Base-by-base conservation (phyloP, 345 rosid genomes). In the Gossypium bickii region DNA sequence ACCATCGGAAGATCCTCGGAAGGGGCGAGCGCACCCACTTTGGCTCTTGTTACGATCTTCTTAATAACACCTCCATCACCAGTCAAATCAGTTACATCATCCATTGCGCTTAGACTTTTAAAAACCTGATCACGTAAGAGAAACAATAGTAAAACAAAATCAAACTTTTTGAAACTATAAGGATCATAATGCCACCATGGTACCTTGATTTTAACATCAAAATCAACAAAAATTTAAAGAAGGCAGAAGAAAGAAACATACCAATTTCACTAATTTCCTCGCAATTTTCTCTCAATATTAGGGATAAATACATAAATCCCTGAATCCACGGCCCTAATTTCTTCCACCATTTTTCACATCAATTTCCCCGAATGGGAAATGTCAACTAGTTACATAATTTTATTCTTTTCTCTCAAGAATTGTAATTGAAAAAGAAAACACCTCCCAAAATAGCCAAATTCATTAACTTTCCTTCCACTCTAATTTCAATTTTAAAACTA, bases 61-160 rank as follows among this genome's bases (percentile, higher is more conserved):
- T 90, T 92, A 77, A 87, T 17, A 48, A 94, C 92, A 49, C 97
- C 97, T 77, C 91, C 97, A 83, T 94, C 93, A 22, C 92, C 95
- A 62, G 78, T 83, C 79, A 94, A 86, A 81, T 92, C 92, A 48
- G 87, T 63, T 9, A 73, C 79, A 71, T 90, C 98, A 2, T 84
- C 88, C 95, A 88, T 92, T 38, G 56, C 71, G 82, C 74, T 55
- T 60, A 56, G n/a, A 67, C 52, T 67, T 77, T 62, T 71, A 75
- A 34, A 12, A 62, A 20, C 75, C 81, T 78, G 66, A 59, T 12
- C 56, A 51, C n/a, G 12, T 11, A 75, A 67, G 18, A 60, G 41
- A 67, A 66, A 70, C 51, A 75, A 25, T 8, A 12, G 64, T 11
- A 59, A 12, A 59, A 63, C 70, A 17, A 4, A 58, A 34, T 47